A percentile compares a stretch with the other conserved stretches of the same genome.
Conservation (phyloP, 306 rosid genomes). For the Prunus salicina region DNA sequence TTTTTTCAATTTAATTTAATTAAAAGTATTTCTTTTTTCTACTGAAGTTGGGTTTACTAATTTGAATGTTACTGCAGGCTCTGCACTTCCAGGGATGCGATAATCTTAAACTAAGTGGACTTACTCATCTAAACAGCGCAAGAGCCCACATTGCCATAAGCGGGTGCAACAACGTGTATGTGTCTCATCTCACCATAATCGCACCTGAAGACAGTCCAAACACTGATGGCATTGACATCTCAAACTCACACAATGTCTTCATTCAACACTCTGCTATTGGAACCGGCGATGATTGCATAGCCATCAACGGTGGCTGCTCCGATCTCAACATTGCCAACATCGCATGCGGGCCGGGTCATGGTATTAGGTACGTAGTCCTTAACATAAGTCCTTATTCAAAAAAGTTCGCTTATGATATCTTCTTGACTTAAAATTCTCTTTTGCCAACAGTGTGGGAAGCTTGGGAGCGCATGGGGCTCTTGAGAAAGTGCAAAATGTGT, state of each 20-base stretch:
- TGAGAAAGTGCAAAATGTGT: neutral
- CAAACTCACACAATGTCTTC: neutral
- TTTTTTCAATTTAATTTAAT: neutral
- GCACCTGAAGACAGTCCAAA: constrained; percentile 30
- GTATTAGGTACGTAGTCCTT: constrained; percentile 40
- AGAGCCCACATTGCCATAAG: constrained; percentile 5
- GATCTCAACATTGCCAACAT: constrained; percentile 21
- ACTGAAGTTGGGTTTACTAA: neutral
- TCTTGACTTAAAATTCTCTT: neutral
- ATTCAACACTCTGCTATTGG: constrained; percentile 3
- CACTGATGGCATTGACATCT: constrained; percentile 28
- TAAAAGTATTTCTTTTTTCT: neutral
- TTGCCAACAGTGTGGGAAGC: constrained; percentile 9
- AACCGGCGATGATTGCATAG: constrained; percentile 48
- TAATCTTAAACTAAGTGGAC: neutral
- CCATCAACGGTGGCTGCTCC: constrained; percentile 34
- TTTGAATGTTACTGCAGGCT: neutral
- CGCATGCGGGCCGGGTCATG: constrained; percentile 52
- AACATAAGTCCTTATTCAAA: too few species aligned
- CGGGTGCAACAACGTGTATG: neutral
- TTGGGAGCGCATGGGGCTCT: neutral
- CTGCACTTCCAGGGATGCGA: neutral
- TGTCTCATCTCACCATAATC: constrained; percentile 1
- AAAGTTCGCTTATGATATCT: too few species aligned
- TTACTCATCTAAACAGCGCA: constrained; percentile 9